phyloP scores from a whole-genome alignment of 768 basidiomycete genomes.

The Tricholoma hemisulphureum region DNA sequence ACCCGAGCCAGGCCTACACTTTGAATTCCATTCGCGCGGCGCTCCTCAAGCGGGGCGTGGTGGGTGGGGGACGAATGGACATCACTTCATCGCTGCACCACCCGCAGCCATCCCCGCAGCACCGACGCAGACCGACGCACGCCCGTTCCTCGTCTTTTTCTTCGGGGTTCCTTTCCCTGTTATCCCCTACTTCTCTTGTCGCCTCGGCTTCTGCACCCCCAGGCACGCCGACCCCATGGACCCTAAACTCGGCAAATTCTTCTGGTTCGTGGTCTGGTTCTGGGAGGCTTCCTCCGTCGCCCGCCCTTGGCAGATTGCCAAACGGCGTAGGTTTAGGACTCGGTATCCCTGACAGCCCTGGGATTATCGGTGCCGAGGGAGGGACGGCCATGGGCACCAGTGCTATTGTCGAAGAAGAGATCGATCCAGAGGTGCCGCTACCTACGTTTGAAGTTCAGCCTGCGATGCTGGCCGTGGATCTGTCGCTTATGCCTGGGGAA shows the following conservation, averaged over 20 bases:
- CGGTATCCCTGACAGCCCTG: conserved; percentile 13
- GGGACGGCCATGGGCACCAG: not conserved
- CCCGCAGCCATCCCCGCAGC: conserved; percentile 17
- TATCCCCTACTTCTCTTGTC: conserved; percentile 39
- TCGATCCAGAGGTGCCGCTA: conserved; percentile 64
- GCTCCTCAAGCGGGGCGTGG: conserved; percentile 46
- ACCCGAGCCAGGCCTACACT: conserved; percentile 44
- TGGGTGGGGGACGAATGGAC: conserved; percentile 81
- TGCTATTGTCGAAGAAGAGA: conserved; percentile 35
- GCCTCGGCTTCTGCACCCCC: conserved; percentile 15
- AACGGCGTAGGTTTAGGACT: conserved; percentile 21
- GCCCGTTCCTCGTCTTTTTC: conserved; percentile 53
- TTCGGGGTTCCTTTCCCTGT: conserved; percentile 48
- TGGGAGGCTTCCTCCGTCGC: conserved; percentile 11
- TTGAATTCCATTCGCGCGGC: conserved; percentile 48
- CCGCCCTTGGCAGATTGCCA: conserved; percentile 10
- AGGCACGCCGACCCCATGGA: conserved; percentile 5
- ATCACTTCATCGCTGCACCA: conserved; percentile 50
- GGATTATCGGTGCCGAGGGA: not conserved
- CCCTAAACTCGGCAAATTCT: conserved; percentile 3
- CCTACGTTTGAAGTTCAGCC: conserved; percentile 87
- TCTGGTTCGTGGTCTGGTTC: not conserved
- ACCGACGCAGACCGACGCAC: conserved; percentile 36
- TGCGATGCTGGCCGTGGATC: conserved; percentile 86
- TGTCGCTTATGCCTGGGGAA: conserved; percentile 79